Conservation (phyloP, 1,284 basidiomycete genomes). For the Malassezia globosa region DNA sequence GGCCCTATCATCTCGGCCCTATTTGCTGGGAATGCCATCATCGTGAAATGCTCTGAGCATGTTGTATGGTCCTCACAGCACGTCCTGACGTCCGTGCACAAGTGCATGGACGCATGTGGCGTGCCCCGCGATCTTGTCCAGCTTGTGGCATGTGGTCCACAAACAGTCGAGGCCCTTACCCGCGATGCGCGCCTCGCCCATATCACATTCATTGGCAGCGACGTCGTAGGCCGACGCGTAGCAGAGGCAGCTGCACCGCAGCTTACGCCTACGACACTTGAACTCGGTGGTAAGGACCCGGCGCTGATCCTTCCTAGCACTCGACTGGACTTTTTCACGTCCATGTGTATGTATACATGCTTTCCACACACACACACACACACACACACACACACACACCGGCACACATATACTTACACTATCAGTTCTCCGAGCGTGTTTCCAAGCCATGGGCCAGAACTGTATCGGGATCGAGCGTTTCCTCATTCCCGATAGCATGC, state of each 20-base stretch:
- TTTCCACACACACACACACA: no score
- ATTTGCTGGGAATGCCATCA: slow-evolving; percentile 77
- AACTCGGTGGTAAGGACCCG: slow-evolving; percentile 62
- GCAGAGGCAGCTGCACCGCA: slow-evolving; percentile 70
- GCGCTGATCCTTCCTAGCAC: slow-evolving; percentile 51
- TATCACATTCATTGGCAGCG: slow-evolving; percentile 77
- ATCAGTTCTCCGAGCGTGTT: no score
- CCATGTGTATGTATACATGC: slow-evolving; percentile 47
- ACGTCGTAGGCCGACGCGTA: slow-evolving; percentile 72
- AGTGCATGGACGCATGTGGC: slow-evolving; percentile 55
- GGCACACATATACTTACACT: no score
- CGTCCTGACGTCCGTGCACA: slow-evolving; percentile 54
- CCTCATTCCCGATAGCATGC: slow-evolving; percentile 66
- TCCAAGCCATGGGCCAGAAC: slow-evolving; percentile 82
- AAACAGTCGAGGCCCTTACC: slow-evolving; percentile 71
- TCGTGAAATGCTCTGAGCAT: slow-evolving; percentile 63
- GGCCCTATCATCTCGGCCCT: slow-evolving; percentile 81
- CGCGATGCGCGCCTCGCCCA: slow-evolving; percentile 64
- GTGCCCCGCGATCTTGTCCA: slow-evolving; percentile 57
- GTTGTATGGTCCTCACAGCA: slow-evolving; percentile 36
- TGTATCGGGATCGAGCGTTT: slow-evolving; percentile 82
- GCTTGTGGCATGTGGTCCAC: slow-evolving; percentile 70
- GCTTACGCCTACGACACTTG: slow-evolving; percentile 76
- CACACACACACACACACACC: no score
- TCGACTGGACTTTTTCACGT: slow-evolving; percentile 50